These are phyloP conservation scores for Chrysanthemum makinoi DNA, from an alignment of 129 eudicot genomes.

Conservation along the genomic window DNA sequence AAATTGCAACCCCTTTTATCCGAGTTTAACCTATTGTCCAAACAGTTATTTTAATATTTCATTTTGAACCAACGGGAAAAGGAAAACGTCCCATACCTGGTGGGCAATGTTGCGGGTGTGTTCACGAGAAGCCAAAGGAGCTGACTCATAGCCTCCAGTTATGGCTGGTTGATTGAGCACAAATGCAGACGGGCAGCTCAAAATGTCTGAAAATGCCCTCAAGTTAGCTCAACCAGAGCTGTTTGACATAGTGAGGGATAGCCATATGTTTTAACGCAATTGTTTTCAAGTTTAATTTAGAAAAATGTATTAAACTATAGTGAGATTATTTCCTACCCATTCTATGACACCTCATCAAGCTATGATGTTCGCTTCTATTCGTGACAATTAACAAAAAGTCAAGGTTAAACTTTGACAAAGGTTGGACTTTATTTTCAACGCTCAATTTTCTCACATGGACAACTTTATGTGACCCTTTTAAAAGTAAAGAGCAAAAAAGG, in stretches of 20 bases:
- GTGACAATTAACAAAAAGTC: too few species aligned
- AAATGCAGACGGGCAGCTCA: conserved; percentile 55
- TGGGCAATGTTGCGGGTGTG: conserved; percentile 88
- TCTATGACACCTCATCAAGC: too few species aligned
- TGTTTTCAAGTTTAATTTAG: conserved; percentile 46
- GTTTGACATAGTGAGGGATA: conserved; percentile 90
- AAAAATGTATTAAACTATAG: conserved; percentile 17
- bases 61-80: conserved; percentile 50
- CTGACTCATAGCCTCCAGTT: conserved; percentile 38
- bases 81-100: conserved; percentile 88
- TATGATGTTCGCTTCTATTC: too few species aligned
- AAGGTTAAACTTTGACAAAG: too few species aligned
- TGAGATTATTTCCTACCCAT: too few species aligned
- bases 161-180: conserved; percentile 93
- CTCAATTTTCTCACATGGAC: too few species aligned
- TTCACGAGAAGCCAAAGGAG: conserved; percentile 71
- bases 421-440: too few species aligned
- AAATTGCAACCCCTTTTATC: not conserved
- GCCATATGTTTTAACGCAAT: conserved; percentile 27
- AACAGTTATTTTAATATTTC: not conserved
- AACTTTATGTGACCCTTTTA: too few species aligned
- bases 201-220: conserved; percentile 78
- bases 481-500: too few species aligned
- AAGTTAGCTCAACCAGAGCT: conserved; percentile 85
- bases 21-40: not conserved